Base-by-base conservation (phyloP, 192 early-diverging fungal species). In the Umbelopsis ramanniana region DNA sequence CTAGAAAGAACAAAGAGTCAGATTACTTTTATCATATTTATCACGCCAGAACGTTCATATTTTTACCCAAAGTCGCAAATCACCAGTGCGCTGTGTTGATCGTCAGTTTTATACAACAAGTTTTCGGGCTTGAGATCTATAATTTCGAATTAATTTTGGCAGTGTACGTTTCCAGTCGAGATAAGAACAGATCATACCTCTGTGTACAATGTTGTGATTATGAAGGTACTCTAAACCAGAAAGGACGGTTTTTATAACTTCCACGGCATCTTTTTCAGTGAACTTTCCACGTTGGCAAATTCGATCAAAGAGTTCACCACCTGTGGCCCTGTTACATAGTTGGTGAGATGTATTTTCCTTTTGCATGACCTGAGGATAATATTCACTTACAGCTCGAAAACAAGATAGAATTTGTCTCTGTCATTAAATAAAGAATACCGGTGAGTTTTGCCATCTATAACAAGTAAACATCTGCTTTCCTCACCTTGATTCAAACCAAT, bases 301-400 rank as follows among this genome's bases (percentile, higher is more conserved):
- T 43, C 91, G 86, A 43, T 95, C 87, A 79, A 96, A 96, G 68
- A 96, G 85, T 82, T 96, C 95, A 68, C 95, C 95, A 50, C 95
- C 95, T 22, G 89, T 91, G 67, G 86, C 87, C 10, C 75, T 87
- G 37, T 69, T 1, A 52, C 23, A 75, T 21, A 52, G 40, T 40
- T 47, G 46, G 26, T 45, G 33, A 23, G 29, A 33, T 66, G 9
- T 6, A 11, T 7, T 7, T 12, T 12, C 40, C 11, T 12, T 12
- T 43, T 43, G 40, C 40, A 43, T 43, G 26, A 8, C 5, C 7
- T 19, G 19, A 50, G 0, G 47, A 0, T 37, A 19, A 21, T 40
- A 14, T 33, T 24, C n/a, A 29, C 83, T 72, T 86, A 85, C 85
- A 94, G 79, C 72, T 92, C 88, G 85, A 91, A 92, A 46, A 92